These are phyloP conservation scores for Fraxinus albicans DNA, from an alignment of 305 asterid species.

Conservation along the genomic window DNA sequence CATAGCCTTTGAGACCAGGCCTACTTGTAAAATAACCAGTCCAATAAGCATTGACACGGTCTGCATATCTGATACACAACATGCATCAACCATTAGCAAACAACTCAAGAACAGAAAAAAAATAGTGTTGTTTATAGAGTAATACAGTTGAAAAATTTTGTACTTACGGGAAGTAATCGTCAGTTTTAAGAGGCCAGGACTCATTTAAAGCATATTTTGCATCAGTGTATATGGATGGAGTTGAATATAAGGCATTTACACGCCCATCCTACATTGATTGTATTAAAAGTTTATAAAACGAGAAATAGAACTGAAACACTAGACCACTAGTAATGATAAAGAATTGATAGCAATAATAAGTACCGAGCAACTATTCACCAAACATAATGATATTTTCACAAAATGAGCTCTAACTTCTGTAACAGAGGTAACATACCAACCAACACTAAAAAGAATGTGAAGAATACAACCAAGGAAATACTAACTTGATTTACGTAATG, in stretches of 20 bases:
- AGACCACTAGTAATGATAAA: background rate
- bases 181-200: constrained; percentile 94
- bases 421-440: background rate
- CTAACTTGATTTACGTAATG: constrained; percentile 89
- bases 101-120: background rate
- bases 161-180: constrained; percentile 93
- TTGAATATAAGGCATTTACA: constrained; percentile 89
- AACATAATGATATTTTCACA: background rate
- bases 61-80: constrained; percentile 74
- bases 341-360: constrained; percentile 3
- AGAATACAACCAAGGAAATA: constrained; percentile 10
- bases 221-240: constrained; percentile 91
- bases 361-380: background rate
- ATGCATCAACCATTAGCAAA: constrained; percentile 21
- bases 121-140: background rate
- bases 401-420: background rate
- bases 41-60: constrained; percentile 86
- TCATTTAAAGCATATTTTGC: constrained; percentile 73
- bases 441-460: constrained; percentile 8
- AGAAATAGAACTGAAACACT: background rate
- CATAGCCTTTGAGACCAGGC: constrained; percentile 77
- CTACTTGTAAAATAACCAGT: constrained; percentile 97
- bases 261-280: constrained; percentile 85
- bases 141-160: background rate
- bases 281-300: background rate